Base-by-base conservation (phyloP, 2,329 filamentous ascomycete genomes). In the Sporothrix curviconia region DNA sequence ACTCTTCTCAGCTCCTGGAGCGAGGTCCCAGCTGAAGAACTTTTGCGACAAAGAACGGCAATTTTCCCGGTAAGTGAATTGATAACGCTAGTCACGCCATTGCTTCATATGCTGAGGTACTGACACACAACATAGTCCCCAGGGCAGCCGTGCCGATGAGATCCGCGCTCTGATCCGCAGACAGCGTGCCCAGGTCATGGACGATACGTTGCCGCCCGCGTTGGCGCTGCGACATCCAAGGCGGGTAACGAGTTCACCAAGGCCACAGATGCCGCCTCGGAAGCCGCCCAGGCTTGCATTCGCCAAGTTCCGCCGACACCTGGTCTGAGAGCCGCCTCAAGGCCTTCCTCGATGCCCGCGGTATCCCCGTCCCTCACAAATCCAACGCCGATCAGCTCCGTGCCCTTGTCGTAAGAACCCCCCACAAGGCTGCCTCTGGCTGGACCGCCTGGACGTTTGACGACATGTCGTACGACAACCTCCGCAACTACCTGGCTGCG, bases 31-130 rank as follows among this genome's bases (percentile, higher is more conserved):
- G 71, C 80, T 99, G 70, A 97, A 97, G 80, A 86, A 90, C 62
- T 97, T 94, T 76, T 85, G 85, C 56, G 92, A 97, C 76, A 90
- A n/a, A 92, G 79, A 94, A 97, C 66, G 84, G 84, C 58, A 87
- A n/a, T n/a, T n/a, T 99, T 68, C 71, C 68, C 12, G 73, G 74
- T 75, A 11, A n/a, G n/a, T n/a, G n/a, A n/a, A n/a, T n/a, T n/a
- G n/a, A n/a, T n/a, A n/a, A n/a, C n/a, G n/a, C n/a, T n/a, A n/a
- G n/a, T n/a, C n/a, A n/a, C n/a, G n/a, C n/a, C n/a, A n/a, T n/a
- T n/a, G n/a, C n/a, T n/a, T n/a, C n/a, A n/a, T n/a, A n/a, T n/a
- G n/a, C n/a, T n/a, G n/a, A n/a, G n/a, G n/a, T 19, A 17, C 30
- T 50, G n/a, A 44, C 28, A 44, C 12, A 24, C 5, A 17, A 12